These are phyloP conservation scores for Pulveroboletus sp. DNA, from an alignment of 768 basidiomycete species.

Conservation along the genomic window DNA sequence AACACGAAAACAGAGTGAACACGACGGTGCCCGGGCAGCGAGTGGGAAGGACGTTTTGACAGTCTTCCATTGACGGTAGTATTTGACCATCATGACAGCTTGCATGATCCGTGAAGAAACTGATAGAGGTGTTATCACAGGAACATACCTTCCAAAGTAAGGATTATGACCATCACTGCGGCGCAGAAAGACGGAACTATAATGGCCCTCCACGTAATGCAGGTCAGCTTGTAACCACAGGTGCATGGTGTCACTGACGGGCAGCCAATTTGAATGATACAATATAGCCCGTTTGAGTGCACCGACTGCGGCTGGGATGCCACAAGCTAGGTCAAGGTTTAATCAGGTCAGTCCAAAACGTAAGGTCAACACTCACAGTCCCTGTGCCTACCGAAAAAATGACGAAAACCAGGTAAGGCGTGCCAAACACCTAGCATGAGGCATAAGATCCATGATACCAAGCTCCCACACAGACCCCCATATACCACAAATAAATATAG, in stretches of 20 bases:
- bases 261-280: constrained; percentile 31
- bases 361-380: constrained; percentile 30
- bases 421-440: constrained; percentile 31
- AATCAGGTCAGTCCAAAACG: constrained; percentile 9
- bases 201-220: constrained; percentile 23
- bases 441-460: constrained; percentile 4
- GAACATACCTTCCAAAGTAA: constrained; percentile 42
- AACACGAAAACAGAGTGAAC: constrained; percentile 36
- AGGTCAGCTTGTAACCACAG: constrained; percentile 11
- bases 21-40: constrained; percentile 33
- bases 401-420: constrained; percentile 40
- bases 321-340: constrained; percentile 16
- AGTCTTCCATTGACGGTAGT: constrained; percentile 36
- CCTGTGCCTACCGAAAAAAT: constrained; percentile 37
- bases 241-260: constrained; percentile 32
- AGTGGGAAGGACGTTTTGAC: constrained; percentile 41
- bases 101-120: background rate
- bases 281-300: constrained; percentile 46
- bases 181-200: constrained; percentile 44
- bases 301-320: constrained; percentile 13
- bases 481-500: constrained; percentile 24
- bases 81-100: constrained; percentile 44
- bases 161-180: constrained; percentile 34
- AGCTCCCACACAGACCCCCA: background rate
- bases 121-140: background rate